phyloP scores from a whole-genome alignment of 1,284 basidiomycete species.

The Phellinidium pouzarii region DNA sequence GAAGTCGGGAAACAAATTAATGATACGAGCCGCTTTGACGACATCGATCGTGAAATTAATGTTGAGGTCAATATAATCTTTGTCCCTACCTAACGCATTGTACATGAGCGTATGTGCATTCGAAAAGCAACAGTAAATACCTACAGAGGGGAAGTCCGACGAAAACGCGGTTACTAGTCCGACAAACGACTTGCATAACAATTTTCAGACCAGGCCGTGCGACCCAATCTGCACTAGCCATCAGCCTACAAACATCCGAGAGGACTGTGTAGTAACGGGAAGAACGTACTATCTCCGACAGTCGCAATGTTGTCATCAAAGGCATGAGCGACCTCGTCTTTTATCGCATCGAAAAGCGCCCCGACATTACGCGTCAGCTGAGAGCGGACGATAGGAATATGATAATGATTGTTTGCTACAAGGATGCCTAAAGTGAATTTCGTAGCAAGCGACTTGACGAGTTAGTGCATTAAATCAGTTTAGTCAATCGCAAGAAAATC shows the following conservation, averaged over 20 bases:
- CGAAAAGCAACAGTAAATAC: slow-evolving; percentile 9
- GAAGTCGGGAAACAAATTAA: slow-evolving; percentile 33
- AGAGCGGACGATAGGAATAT: slow-evolving; percentile 22
- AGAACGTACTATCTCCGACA: slow-evolving; percentile 17
- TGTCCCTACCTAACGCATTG: slow-evolving; percentile 33
- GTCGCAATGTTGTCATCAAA: slow-evolving; percentile 22
- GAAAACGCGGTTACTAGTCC: slow-evolving; percentile 35
- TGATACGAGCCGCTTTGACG: slow-evolving; percentile 22
- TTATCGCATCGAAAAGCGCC: slow-evolving; percentile 21
- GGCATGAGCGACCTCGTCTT: slow-evolving; percentile 23
- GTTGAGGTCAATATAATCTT: slow-evolving; percentile 32
- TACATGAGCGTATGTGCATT: not conserved
- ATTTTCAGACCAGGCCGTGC: slow-evolving; percentile 28
- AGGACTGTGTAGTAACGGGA: not conserved
- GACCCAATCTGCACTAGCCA: slow-evolving; percentile 39
- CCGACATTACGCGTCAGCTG: slow-evolving; percentile 24
- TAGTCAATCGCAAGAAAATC: not conserved
- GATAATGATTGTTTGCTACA: slow-evolving; percentile 20
- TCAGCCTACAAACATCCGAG: not conserved
- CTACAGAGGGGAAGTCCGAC: slow-evolving; percentile 36
- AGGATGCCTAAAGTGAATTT: slow-evolving; percentile 16
- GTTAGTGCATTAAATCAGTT: not conserved
- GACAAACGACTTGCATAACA: slow-evolving; percentile 34
- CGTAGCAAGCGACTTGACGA: not conserved
- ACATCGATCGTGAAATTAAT: slow-evolving; percentile 29